Percentiles rank a stretch among this genome's conserved stretches.
These are phyloP conservation scores for Trametes pubescens DNA, from an alignment of 1,284 basidiomycete species.

Conservation along the genomic window DNA sequence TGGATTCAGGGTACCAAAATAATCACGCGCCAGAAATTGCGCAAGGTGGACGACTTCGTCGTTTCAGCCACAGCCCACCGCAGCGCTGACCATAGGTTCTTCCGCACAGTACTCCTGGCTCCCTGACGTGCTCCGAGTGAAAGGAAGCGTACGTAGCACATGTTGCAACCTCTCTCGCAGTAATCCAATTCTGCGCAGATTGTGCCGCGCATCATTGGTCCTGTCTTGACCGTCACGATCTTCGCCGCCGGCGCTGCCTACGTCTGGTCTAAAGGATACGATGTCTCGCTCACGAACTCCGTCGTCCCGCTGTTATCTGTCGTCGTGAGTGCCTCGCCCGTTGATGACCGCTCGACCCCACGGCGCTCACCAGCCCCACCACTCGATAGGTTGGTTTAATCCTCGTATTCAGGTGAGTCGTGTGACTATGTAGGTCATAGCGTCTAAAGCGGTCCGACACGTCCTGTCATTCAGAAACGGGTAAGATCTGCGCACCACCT, in stretches of 20 bases:
- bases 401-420: slow-evolving; percentile 74
- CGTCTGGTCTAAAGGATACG: slow-evolving; percentile 59
- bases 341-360: not conserved
- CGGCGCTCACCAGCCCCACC: not conserved
- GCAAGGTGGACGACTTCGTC: slow-evolving; percentile 40
- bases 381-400: slow-evolving; percentile 72
- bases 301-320: slow-evolving; percentile 88
- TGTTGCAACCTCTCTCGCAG: not conserved
- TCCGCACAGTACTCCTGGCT: slow-evolving; percentile 83
- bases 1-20: slow-evolving; percentile 37
- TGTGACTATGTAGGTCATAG: slow-evolving; percentile 6
- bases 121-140: slow-evolving; percentile 83
- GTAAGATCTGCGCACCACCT: slow-evolving; percentile 27
- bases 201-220: slow-evolving; percentile 72
- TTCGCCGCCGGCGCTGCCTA: slow-evolving; percentile 73
- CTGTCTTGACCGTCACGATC: slow-evolving; percentile 83
- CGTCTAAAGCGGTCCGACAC: not conserved
- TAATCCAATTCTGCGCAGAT: slow-evolving; percentile 53
- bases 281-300: slow-evolving; percentile 70
- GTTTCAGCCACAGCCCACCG: slow-evolving; percentile 4
- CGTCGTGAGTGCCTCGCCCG: slow-evolving; percentile 68
- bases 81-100: slow-evolving; percentile 9
- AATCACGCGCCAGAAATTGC: slow-evolving; percentile 43
- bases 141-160: slow-evolving; percentile 67
- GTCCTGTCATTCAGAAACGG: slow-evolving; percentile 40